Percentiles rank a stretch among this genome's conserved stretches.
These are phyloP conservation scores for Magnusiomyces paraingens DNA, from an alignment of 1,139 yeast genomes.

Conservation along the genomic window DNA sequence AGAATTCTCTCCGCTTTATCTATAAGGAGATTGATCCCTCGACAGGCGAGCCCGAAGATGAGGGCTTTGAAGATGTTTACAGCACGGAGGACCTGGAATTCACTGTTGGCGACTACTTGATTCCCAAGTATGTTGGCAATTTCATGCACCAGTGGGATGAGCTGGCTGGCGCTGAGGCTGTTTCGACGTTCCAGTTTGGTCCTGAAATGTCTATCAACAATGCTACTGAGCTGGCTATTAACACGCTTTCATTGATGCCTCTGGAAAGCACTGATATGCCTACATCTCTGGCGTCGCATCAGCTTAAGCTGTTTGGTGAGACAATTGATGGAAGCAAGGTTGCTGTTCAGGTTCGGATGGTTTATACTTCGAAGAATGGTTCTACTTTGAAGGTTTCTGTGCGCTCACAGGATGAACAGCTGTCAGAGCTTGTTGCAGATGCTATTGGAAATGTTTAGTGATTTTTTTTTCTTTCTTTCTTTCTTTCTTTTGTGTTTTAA, in stretches of 20 bases:
- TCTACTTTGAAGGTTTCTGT: constrained; percentile 74
- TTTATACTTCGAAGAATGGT: constrained; percentile 60
- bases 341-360: constrained; percentile 65
- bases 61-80: constrained; percentile 91
- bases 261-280: constrained; percentile 73
- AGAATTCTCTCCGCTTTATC: constrained; percentile 65
- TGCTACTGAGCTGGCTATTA: constrained; percentile 42
- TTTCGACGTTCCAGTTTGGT: constrained; percentile 54
- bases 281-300: constrained; percentile 53
- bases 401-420: constrained; percentile 49
- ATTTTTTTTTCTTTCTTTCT: too few relatives aligned
- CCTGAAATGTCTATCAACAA: constrained; percentile 40
- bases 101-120: constrained; percentile 74
- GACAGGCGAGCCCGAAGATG: constrained; percentile 68
- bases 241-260: constrained; percentile 54
- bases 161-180: constrained; percentile 48
- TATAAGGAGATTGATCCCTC: constrained; percentile 76
- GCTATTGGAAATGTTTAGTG: constrained; percentile 20
- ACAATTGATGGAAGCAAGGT: constrained; percentile 67
- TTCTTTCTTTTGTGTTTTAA: too few relatives aligned
- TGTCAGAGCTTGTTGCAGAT: constrained; percentile 31
- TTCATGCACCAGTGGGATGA: constrained; percentile 73
- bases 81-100: constrained; percentile 77
- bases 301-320: constrained; percentile 77
- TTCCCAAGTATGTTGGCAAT: constrained; percentile 72